These are phyloP conservation scores for Mucor indicus DNA, from an alignment of 371 early-diverging fungal species.

Conservation along the genomic window DNA sequence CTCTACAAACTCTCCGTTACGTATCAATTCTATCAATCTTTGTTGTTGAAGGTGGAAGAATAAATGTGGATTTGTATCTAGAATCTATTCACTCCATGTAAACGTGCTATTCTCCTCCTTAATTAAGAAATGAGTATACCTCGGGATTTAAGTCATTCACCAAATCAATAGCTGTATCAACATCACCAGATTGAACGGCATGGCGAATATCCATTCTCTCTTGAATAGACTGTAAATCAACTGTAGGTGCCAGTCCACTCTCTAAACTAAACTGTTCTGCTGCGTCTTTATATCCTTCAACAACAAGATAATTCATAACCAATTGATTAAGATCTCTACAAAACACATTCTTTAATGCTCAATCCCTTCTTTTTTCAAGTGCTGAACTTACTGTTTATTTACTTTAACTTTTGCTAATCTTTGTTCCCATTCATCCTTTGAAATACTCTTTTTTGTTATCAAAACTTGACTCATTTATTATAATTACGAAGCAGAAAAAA, in stretches of 20 bases:
- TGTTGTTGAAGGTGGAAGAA: constrained; percentile 96
- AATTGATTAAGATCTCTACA: constrained; percentile 86
- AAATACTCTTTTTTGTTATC: constrained; percentile 52
- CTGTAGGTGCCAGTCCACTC: constrained; percentile 71
- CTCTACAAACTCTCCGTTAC: constrained; percentile 71
- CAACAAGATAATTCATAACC: constrained; percentile 96
- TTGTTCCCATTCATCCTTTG: constrained; percentile 64
- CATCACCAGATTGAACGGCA: constrained; percentile 86
- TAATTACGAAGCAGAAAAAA: too few relatives aligned
- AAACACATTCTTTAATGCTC: background rate
- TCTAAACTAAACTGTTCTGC: constrained; percentile 92
- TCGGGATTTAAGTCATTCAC: constrained; percentile 97
- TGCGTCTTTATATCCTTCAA: constrained; percentile 98
- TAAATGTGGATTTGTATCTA: constrained; percentile 92
- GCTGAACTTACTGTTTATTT: constrained; percentile 56
- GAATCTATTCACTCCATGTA: constrained; percentile 55
- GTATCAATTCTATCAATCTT: constrained; percentile 90
- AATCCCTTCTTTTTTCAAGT: background rate
- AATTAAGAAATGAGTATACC: constrained; percentile 38
- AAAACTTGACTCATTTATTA: too few relatives aligned
- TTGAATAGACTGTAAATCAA: constrained; percentile 87
- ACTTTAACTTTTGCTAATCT: constrained; percentile 58
- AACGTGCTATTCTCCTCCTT: background rate
- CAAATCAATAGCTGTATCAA: constrained; percentile 90
- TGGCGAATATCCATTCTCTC: constrained; percentile 92